Base-by-base conservation (phyloP, 1,139 yeast genomes). In the Geotrichum cucujoidarum region DNA sequence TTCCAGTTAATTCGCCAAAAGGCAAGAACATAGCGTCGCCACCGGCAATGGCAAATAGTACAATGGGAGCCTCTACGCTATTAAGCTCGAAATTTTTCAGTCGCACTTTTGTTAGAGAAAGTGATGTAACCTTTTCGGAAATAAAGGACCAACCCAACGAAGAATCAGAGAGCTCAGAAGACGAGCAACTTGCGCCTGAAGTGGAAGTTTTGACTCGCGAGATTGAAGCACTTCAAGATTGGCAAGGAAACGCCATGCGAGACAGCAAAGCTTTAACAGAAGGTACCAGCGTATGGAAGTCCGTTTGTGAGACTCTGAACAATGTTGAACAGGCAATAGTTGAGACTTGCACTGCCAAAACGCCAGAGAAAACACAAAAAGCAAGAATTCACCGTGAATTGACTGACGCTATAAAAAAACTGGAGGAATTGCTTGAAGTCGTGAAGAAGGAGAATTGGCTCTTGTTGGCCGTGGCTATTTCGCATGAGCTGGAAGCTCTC, bases 221-320 rank as follows among this genome's bases (percentile, higher is more conserved):
- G 40, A 42, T 54, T n/a, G 59, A 54, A n/a, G 57, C 56, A 8
- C 47, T 52, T 21, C 31, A 49, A 18, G 56, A 51, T 18, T 52
- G 51, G 38, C 52, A 49, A 8, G 48, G 48, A n/a, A 40, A 37
- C 11, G 52, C 55, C 4, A 40, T 43, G 21, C 37, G 48, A 18
- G 58, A 58, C 36, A 50, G 51, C 22, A 38, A 37, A 3, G 66
- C 66, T 1, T 55, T 60, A 6, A 36, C 32, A 22, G 60, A 58
- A 25, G 67, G 66, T 6, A 18, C 47, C 7, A 55, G 51, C 7
- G 56, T 63, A 25, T 63, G 67, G 67, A 44, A 48, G 33, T 57
- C 60, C 24, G 61, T 57, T 2, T 51, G 62, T 17, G 22, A 48
- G 6, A 50, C 51, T 11, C 53, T 63, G 3, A 47, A 46, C 18